A percentile compares a stretch with the other conserved stretches of the same genome.
These are phyloP conservation scores for Phytophthora agathidicida DNA, from an alignment of 352 stramenopile species.

Conservation along the genomic window DNA sequence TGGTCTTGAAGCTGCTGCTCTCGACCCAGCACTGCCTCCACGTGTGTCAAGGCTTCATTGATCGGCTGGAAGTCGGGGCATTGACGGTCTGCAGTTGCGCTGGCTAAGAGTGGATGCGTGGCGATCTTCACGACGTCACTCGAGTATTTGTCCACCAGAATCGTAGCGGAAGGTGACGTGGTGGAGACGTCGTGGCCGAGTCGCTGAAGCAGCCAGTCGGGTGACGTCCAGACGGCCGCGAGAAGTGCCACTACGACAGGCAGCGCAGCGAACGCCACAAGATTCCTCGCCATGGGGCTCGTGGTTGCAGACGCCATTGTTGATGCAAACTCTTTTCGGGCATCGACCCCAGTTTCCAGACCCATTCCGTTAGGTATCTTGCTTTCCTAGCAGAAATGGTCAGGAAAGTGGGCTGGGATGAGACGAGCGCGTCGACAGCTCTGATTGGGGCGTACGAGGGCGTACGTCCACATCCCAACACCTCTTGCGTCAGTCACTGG, in stretches of 20 bases:
- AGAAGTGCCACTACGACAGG: conserved; percentile 43
- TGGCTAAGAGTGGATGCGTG: conserved; percentile 45
- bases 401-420: neutral
- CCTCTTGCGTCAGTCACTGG: conserved; percentile 10
- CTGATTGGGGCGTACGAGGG: conserved; percentile 13
- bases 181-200: conserved; percentile 2
- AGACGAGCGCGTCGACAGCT: conserved; percentile 1
- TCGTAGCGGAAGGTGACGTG: neutral
- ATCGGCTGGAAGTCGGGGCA: conserved; percentile 40
- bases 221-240: conserved; percentile 29
- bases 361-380: too few relatives aligned
- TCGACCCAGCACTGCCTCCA: conserved; percentile 41
- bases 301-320: neutral
- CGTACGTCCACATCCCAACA: conserved; percentile 9
- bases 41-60: conserved; percentile 35
- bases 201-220: conserved; percentile 3
- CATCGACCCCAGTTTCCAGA: neutral
- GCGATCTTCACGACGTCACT: conserved; percentile 59
- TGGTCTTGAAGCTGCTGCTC: conserved; percentile 37
- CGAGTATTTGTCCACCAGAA: conserved; percentile 56
- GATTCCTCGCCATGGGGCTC: conserved; percentile 8
- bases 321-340: neutral
- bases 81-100: neutral
- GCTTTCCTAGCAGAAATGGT: conserved; percentile 16
- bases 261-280: conserved; percentile 41